Evolutionary conservation across 768 basidiomycete genomes (phyloP).

Genomic region (Amanita molliuscula): DNA sequence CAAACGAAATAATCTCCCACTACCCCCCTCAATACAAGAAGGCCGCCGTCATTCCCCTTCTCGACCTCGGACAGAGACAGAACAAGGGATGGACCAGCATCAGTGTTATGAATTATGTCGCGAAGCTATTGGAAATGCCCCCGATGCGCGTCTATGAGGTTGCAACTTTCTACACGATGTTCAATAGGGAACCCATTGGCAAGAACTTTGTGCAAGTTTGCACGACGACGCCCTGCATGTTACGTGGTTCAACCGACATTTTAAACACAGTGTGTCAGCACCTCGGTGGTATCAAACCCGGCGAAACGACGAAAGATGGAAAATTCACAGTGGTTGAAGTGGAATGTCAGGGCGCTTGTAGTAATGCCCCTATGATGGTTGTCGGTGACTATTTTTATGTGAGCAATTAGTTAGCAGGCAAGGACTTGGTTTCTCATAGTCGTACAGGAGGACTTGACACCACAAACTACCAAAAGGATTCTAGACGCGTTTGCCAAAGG

Average conservation of each 20-base stretch:
- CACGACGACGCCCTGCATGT: constrained; percentile 98
- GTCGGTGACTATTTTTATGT: constrained; percentile 97
- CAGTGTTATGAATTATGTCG: constrained; percentile 98
- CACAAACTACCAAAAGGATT: constrained; percentile 67
- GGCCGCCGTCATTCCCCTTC: constrained; percentile 92
- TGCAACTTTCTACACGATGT: constrained; percentile 99
- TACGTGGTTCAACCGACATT: constrained; percentile 85
- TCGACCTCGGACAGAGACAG: constrained; percentile 94
- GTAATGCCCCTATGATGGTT: constrained; percentile 95
- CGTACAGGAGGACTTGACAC: constrained; percentile 73
- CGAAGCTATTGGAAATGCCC: constrained; percentile 85
- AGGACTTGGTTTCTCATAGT: constrained; percentile 8
- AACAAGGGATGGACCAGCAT: constrained; percentile 99
- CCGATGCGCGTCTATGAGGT: constrained; percentile 99
- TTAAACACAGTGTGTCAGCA: constrained; percentile 76
- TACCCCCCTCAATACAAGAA: constrained; percentile 99
- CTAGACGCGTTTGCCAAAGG: constrained; percentile 73
- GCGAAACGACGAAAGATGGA: constrained; percentile 89
- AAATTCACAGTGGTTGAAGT: constrained; percentile 98
- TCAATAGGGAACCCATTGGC: constrained; percentile 96
- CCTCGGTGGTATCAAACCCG: constrained; percentile 75
- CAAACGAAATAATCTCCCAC: constrained; percentile 80
- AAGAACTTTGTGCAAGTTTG: constrained; percentile 95
- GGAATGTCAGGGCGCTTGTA: constrained; percentile 97
- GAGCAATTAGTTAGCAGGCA: constrained; percentile 16